Conservation (phyloP, 768 basidiomycete genomes). For the Calocera viscosa region DNA sequence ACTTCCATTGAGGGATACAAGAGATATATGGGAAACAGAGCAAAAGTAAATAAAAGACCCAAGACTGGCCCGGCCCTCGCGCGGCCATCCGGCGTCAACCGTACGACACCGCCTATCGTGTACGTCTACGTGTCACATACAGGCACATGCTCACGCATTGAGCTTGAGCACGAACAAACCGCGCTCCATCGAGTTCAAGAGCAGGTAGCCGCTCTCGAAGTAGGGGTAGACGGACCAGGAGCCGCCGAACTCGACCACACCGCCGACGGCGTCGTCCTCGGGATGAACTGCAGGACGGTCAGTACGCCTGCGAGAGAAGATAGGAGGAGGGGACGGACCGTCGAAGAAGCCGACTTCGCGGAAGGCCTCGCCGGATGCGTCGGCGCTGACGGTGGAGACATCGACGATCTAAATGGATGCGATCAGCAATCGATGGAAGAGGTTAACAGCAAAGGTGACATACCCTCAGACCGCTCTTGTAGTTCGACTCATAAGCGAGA, state of each 20-base stretch:
- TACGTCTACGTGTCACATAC: no score
- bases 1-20: no score
- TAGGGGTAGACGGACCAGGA: background rate
- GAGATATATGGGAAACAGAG: no score
- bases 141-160: background rate
- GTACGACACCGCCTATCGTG: no score
- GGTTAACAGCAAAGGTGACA: background rate
- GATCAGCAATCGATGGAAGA: background rate
- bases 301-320: background rate
- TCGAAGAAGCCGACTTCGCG: constrained; percentile 1
- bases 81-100: no score
- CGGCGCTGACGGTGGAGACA: background rate
- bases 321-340: background rate
- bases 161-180: constrained; percentile 4
- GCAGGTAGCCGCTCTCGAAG: constrained; percentile 3
- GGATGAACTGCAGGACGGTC: background rate
- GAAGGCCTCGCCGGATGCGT: background rate
- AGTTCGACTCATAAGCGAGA: background rate
- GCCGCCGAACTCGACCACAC: constrained; percentile 2
- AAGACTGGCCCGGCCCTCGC: no score
- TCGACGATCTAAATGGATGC: background rate
- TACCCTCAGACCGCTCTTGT: constrained; percentile 7
- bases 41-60: no score
- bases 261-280: background rate
- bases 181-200: background rate